Percentiles rank a stretch among this genome's conserved stretches.
phyloP scores from a whole-genome alignment of 768 basidiomycete species.

The Lentinus brumalis region DNA sequence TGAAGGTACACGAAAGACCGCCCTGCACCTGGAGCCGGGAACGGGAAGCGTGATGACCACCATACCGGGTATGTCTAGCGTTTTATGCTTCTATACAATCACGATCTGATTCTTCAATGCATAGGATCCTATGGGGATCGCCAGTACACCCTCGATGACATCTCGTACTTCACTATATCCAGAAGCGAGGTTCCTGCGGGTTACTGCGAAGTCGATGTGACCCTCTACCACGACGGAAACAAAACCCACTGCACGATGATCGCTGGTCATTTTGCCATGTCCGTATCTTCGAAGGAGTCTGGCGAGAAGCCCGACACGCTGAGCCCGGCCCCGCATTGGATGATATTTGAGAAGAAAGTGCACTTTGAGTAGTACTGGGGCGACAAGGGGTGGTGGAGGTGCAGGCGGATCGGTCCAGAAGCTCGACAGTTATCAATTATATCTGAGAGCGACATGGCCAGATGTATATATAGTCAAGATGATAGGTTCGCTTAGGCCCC shows the following conservation, averaged over 20 bases:
- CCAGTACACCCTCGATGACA: slow-evolving; percentile 4
- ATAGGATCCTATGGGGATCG: not conserved
- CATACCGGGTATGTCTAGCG: not conserved
- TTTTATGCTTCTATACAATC: not conserved
- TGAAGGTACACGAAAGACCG: too few relatives aligned
- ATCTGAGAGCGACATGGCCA: too few relatives aligned
- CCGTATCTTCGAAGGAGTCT: not conserved
- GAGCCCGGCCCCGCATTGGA: slow-evolving; percentile 2
- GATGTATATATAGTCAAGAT: too few relatives aligned
- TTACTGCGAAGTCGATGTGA: slow-evolving; percentile 1
- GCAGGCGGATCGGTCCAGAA: too few relatives aligned
- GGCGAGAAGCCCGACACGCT: not conserved
- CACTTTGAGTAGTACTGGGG: too few relatives aligned
- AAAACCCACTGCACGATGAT: not conserved
- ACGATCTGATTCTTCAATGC: not conserved
- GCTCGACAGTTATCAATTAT: too few relatives aligned
- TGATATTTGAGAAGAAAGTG: not conserved
- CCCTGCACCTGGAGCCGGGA: not conserved
- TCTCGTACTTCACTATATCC: not conserved
- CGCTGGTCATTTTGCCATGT: not conserved
- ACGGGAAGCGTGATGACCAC: not conserved
- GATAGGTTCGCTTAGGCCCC: too few relatives aligned
- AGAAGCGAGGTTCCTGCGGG: not conserved
- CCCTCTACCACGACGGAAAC: too few relatives aligned
- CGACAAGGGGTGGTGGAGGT: too few relatives aligned